Evolutionary conservation across 2,329 filamentous ascomycete species (phyloP), one percentile per base, ranked within the genome.

Genomic region (Paecilomyces fulvus): DNA sequence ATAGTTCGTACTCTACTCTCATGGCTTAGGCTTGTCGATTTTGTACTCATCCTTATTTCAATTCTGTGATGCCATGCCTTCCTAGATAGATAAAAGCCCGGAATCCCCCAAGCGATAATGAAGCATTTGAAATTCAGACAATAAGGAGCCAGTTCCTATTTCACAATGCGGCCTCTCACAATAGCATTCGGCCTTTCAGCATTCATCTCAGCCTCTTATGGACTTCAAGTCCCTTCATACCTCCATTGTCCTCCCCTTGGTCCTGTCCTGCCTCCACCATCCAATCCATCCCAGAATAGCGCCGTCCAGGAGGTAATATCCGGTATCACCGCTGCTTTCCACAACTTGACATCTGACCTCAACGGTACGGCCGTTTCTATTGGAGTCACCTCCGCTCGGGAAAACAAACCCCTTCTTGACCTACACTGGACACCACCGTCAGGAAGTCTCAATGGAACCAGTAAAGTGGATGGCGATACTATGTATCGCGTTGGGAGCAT

Each of bases 401-500:
- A 50, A 31, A 31, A 43, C 31, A 25, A 28, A 9, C 30, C 30
- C 3, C 52, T 54, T 11, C 31, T 54, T 25, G 31, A 54, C 21
- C 30, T 25, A 14, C 59, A 61, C 53, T 55, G 43, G 10, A 52
- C 53, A 4, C 53, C 59, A 21, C 53, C 55, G 14, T 12, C 30
- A 23, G 51, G 57, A 5, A 43, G 33, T 23, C 53, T 52, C 46
- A 51, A 55, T n/a, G 55, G 60, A 12, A 56, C 52, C 14, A 49
- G 55, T 31, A 48, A 23, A n/a, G 56, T 61, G 7, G 53, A 57
- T 25, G 25, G 49, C 6, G 33, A 62, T 30, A 59, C 60, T 10
- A n/a, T 61, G 6, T 61, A 58, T 54, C 57, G 60, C 12, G 21
- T 57, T 10, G 63, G 69, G 25, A 73, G 72, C 43, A 59, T 74